Percentiles rank a stretch among this genome's conserved stretches.
Evolutionary conservation across 1,284 basidiomycete species (phyloP).

Genomic region (Polyporus tsugae): DNA sequence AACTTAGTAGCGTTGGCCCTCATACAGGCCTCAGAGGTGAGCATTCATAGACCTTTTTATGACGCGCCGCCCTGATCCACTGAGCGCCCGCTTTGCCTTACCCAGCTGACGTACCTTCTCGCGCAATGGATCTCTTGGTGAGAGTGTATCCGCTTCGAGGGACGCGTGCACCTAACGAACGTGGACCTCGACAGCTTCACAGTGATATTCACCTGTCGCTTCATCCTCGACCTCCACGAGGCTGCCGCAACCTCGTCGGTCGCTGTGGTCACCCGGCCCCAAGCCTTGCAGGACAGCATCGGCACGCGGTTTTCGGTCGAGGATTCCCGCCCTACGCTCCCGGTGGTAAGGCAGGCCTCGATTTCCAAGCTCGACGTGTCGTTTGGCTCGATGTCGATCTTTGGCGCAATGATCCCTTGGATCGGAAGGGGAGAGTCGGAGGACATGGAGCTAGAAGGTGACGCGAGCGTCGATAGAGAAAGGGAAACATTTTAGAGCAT

Average conservation of each 20-base stretch:
- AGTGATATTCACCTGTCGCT: conserved; percentile 6
- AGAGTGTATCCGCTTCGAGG: not conserved
- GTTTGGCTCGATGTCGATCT: not conserved
- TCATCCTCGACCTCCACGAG: conserved; percentile 10
- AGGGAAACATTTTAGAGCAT: not conserved
- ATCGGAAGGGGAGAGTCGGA: not conserved
- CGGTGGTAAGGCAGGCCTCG: not conserved
- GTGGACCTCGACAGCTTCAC: not conserved
- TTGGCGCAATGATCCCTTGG: not conserved
- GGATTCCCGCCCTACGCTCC: not conserved
- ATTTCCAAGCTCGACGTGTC: not conserved
- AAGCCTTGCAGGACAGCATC: not conserved
- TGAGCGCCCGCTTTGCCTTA: not conserved
- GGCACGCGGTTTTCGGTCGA: not conserved
- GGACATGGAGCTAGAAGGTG: not conserved
- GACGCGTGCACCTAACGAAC: not conserved
- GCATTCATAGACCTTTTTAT: not conserved
- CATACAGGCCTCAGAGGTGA: not conserved
- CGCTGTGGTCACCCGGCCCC: not conserved
- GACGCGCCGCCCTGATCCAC: no score
- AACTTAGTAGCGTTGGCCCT: not conserved
- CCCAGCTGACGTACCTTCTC: not conserved
- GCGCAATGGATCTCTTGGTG: not conserved
- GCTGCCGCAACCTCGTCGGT: not conserved
- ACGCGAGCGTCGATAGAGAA: not conserved